Base-by-base conservation (phyloP, 352 stramenopile species). In the Elongisporangium prolatum region DNA sequence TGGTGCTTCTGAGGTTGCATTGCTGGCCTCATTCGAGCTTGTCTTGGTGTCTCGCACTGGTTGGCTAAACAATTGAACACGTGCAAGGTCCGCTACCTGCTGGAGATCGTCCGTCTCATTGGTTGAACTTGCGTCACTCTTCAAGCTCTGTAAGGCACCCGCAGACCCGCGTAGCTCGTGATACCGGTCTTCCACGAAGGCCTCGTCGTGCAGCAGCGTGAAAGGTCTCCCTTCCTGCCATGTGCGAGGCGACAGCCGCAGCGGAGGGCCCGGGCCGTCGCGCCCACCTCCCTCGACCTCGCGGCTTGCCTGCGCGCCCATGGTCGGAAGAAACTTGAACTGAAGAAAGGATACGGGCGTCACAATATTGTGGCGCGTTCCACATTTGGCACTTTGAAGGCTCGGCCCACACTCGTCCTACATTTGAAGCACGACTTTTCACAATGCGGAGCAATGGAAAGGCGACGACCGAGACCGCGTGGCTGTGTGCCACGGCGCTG, bases 171-270 rank as follows among this genome's bases (percentile, higher is more conserved):
- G 28, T 1, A 78, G 57, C 48, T 90, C 80, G 54, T 88, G 72
- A 34, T 75, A 86, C 48, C 88, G 88, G 51, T 91, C 80, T 21
- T 65, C 54, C 24, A 89, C 80, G 52, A 89, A 91, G 49, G 68
- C 61, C 40, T 91, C 74, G 63, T 91, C 78, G 55, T 87, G 72
- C 24, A 91, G 69, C 67, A 88, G 69, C 57, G 78, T 88, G 67
- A 91, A 91, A 1, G 77, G 78, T 25, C 74, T 67, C 22, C 80
- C 76, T 20, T 84, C 74, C 21, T 69, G 73, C 75, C 75, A 86
- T 13, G 66, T 65, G 14, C 63, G 75, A 52, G 64, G 54, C 24
- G 53, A 48, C n/a, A 68, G 40, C 9, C 22, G 49, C 25, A 40
- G 4, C 28, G 28, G 28, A 40, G 28, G 28, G 28, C 28, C 28